phyloP scores from a whole-genome alignment of 2,329 filamentous ascomycete species.

The Didymella sp. region DNA sequence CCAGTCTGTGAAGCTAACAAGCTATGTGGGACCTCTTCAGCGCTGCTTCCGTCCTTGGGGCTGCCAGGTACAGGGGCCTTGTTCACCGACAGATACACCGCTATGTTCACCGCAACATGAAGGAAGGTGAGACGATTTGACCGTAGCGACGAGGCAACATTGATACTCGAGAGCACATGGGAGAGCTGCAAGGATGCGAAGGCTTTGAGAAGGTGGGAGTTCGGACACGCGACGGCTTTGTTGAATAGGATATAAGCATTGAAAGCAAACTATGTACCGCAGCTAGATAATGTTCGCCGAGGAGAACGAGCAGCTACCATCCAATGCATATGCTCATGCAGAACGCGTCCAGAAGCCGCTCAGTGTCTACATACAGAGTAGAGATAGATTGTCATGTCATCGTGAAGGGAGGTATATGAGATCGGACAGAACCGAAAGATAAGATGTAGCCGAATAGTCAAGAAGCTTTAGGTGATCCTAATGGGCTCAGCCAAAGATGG shows the following conservation, averaged over 20 bases:
- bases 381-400: constrained; percentile 4
- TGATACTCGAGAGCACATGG: background rate
- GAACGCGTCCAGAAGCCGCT: constrained; percentile 1
- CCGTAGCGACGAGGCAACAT: background rate
- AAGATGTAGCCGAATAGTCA: background rate
- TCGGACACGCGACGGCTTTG: background rate
- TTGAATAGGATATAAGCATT: background rate
- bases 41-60: background rate
- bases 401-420: background rate
- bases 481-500: constrained; percentile 32
- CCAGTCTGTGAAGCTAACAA: background rate
- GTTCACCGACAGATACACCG: background rate
- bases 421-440: constrained; percentile 9
- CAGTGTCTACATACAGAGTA: background rate
- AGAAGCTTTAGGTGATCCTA: background rate
- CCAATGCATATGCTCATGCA: constrained; percentile 11
- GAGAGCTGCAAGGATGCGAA: background rate
- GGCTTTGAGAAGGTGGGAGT: background rate
- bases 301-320: constrained; percentile 12
- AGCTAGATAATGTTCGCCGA: constrained; percentile 13
- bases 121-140: background rate
- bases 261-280: constrained; percentile 5
- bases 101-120: background rate
- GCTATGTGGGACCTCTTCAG: background rate
- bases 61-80: background rate